Evolutionary conservation across 2,329 filamentous ascomycete genomes (phyloP).

Genomic region (Aspergillus awamori): DNA sequence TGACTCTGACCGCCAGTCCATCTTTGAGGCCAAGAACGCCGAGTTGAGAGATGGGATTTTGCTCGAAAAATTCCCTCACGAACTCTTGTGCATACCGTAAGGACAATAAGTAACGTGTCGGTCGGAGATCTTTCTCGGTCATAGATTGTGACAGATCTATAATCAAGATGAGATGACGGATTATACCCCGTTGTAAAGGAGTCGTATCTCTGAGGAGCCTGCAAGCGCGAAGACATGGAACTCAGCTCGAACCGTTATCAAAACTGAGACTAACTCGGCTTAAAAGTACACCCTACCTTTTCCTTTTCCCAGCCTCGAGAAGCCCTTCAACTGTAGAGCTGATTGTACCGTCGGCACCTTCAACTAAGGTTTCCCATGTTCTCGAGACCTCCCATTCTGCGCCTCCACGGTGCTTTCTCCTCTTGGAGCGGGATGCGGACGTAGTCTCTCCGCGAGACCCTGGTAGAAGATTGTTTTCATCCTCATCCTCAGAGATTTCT

Average conservation of each 20-base stretch:
- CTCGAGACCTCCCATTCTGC: constrained; percentile 53
- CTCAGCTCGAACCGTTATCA: constrained; percentile 9
- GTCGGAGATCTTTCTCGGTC: constrained; percentile 91
- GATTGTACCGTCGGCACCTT: constrained; percentile 77
- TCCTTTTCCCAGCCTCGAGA: constrained; percentile 80
- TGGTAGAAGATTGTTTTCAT: constrained; percentile 34
- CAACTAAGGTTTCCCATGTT: constrained; percentile 70
- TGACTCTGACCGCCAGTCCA: constrained; percentile 81
- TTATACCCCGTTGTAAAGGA: constrained; percentile 92
- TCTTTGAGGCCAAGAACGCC: constrained; percentile 92
- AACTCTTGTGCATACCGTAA: constrained; percentile 85
- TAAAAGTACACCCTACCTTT: constrained; percentile 53
- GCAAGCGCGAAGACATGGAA: constrained; percentile 24
- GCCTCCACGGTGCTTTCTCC: constrained; percentile 43
- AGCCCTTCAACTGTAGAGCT: constrained; percentile 70
- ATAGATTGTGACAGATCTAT: constrained; percentile 93
- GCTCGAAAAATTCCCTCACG: constrained; percentile 93
- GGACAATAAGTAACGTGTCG: constrained; percentile 80
- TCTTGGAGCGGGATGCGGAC: constrained; percentile 33
- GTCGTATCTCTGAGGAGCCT: constrained; percentile 91
- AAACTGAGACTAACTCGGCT: background rate
- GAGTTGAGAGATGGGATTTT: constrained; percentile 96
- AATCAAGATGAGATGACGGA: constrained; percentile 89
- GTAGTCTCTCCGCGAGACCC: constrained; percentile 34
- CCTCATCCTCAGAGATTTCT: constrained; percentile 52